A percentile compares a stretch with the other conserved stretches of the same genome.
Conservation (phyloP, 805 yeast genomes). For the Wilhelminamyces savonicus region DNA sequence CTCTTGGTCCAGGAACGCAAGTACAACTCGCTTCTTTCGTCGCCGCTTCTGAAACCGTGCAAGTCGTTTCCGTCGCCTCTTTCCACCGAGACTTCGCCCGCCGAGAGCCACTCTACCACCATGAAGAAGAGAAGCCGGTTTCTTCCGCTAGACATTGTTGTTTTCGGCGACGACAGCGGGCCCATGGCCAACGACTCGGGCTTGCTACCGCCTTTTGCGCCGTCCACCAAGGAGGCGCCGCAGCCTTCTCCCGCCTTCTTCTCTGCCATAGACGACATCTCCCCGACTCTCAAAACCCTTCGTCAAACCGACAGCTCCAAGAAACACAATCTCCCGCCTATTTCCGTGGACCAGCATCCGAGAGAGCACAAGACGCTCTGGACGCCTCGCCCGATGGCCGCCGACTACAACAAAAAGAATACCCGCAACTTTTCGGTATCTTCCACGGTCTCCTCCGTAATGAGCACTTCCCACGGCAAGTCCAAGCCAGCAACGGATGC, state of each 20-base stretch:
- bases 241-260: too few relatives aligned
- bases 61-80: neutral
- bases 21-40: slow-evolving; percentile 5
- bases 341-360: too few relatives aligned
- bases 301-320: too few relatives aligned
- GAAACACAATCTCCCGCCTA: too few relatives aligned
- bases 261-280: too few relatives aligned
- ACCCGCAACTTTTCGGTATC: slow-evolving; percentile 10
- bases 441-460: slow-evolving; percentile 13
- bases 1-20: slow-evolving; percentile 18
- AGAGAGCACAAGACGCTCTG: too few relatives aligned
- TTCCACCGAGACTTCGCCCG: neutral
- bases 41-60: neutral
- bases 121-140: slow-evolving; percentile 7
- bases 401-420: too few relatives aligned
- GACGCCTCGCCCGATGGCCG: too few relatives aligned
- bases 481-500: too few relatives aligned
- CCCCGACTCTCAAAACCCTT: too few relatives aligned
- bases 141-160: slow-evolving; percentile 11
- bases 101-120: neutral
- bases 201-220: neutral
- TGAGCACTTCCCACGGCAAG: slow-evolving; percentile 11
- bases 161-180: neutral
- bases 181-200: neutral
- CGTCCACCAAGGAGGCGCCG: neutral